Evolutionary conservation across 2,329 filamentous ascomycete genomes (phyloP).

Genomic region (Neonectria ditissima): DNA sequence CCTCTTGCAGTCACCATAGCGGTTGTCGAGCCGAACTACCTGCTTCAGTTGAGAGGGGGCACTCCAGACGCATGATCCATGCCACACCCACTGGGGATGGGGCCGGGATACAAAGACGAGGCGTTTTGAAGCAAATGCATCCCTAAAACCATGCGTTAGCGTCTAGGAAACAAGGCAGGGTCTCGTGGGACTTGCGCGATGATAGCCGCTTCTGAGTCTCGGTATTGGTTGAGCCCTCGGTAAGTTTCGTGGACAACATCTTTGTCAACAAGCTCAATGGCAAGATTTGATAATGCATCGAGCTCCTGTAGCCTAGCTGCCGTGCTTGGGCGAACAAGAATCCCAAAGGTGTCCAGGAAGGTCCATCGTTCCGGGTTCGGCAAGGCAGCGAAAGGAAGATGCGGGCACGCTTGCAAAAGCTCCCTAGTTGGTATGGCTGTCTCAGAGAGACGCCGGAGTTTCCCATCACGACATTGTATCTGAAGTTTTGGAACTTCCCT

Average conservation of each 20-base stretch:
- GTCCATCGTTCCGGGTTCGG: slow-evolving; percentile 5
- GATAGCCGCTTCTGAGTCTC: no score
- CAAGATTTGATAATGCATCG: background rate
- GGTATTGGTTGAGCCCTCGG: slow-evolving; percentile 3
- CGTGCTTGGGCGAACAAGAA: slow-evolving; percentile 10
- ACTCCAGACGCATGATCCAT: slow-evolving; percentile 20
- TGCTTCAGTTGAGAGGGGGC: slow-evolving; percentile 16
- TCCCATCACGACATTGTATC: background rate
- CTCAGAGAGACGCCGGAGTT: background rate
- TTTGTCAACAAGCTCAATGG: slow-evolving; percentile 10
- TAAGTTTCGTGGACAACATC: slow-evolving; percentile 12
- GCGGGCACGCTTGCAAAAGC: slow-evolving; percentile 15
- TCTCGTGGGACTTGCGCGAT: no score
- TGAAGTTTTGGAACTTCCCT: slow-evolving; percentile 13
- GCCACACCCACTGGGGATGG: slow-evolving; percentile 8
- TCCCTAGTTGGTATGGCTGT: slow-evolving; percentile 18
- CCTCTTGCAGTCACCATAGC: slow-evolving; percentile 18
- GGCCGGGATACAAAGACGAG: slow-evolving; percentile 19
- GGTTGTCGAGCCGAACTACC: slow-evolving; percentile 11
- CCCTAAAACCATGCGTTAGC: no score
- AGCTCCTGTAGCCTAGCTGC: slow-evolving; percentile 16
- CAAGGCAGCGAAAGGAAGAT: slow-evolving; percentile 21
- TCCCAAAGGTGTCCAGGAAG: slow-evolving; percentile 15
- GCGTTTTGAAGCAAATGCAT: slow-evolving; percentile 5
- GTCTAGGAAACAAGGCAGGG: no score